These are phyloP conservation scores for Wickerhamomyces alni DNA, from an alignment of 805 yeast genomes.

Conservation along the genomic window DNA sequence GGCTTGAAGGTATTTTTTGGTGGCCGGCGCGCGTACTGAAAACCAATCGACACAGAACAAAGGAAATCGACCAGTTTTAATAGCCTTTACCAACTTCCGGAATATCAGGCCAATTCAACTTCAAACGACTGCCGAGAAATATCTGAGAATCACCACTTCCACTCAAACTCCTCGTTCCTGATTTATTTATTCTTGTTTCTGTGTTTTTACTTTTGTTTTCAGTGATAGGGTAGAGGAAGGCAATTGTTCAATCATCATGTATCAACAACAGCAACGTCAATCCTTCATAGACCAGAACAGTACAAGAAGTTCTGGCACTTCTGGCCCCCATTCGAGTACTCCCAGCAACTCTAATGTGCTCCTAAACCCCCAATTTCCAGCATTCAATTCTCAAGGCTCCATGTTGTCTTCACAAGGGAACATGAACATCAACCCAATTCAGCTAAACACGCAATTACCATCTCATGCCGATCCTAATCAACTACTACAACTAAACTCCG, in stretches of 20 bases:
- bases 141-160: no score
- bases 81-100: no score
- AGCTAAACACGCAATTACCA: conserved; percentile 16
- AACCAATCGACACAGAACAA: no score
- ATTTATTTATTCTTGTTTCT: not conserved
- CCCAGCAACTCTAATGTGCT: conserved; percentile 3
- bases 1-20: no score
- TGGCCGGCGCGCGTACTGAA: no score
- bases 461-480: conserved; percentile 5
- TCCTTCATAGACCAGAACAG: conserved; percentile 9
- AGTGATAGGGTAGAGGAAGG: no score
- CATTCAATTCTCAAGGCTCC: conserved; percentile 6
- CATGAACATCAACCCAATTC: conserved; percentile 2
- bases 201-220: not conserved
- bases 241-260: conserved; percentile 1
- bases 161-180: not conserved
- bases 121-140: no score
- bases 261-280: conserved; percentile 15
- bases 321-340: conserved; percentile 1
- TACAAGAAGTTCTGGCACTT: conserved; percentile 7
- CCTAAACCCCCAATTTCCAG: conserved; percentile 15
- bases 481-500: conserved; percentile 12
- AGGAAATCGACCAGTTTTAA: no score
- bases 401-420: not conserved
- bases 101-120: no score